Evolutionary conservation across 306 rosid genomes (phyloP), one percentile per base, ranked within the genome.

Genomic region (Fagus crenata): DNA sequence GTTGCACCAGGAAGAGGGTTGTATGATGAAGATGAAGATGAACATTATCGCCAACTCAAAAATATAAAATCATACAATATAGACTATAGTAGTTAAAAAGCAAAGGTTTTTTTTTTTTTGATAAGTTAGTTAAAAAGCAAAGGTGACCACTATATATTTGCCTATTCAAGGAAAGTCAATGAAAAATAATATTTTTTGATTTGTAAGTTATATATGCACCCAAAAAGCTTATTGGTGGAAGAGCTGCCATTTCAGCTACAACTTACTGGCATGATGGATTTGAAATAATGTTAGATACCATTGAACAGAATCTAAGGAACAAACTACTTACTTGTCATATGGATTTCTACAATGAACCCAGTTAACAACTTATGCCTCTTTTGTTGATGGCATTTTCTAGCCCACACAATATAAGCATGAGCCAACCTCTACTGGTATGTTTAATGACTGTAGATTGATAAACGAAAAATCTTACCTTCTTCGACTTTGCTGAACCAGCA

Each of bases 401-500:
- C 3, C 31, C 40, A 37, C 49, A 65, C 28, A 39, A 65, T 65
- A 65, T 35, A 7, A 17, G 71, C 40, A 39, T 51, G 3, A 73
- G 58, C n/a, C 36, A 35, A 46, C 49, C 71, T 17, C 28, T 37
- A 42, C 4, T 46, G 14, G 51, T 8, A 36, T 67, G 14, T 59
- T 43, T 33, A 74, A 53, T 53, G 73, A 67, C 51, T 40, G 58
- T 73, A 82, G 75, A 28, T 17, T 58, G 69, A 41, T 70, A 53
- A 67, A 72, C 81, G 75, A 77, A 33, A 75, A 76, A 63, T 74
- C 63, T 73, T 67, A 89, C 99, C 99, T 89, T 92, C 80, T 89
- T 96, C 56, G 81, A 65, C 86, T 96, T 92, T 60, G 91, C 92
- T 4, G 97, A 92, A 81, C 92, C 90, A 77, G 96, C 99, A 82